Evolutionary conservation across 257 asterid species (phyloP).

Genomic region (Fraxinus quadrangulata): DNA sequence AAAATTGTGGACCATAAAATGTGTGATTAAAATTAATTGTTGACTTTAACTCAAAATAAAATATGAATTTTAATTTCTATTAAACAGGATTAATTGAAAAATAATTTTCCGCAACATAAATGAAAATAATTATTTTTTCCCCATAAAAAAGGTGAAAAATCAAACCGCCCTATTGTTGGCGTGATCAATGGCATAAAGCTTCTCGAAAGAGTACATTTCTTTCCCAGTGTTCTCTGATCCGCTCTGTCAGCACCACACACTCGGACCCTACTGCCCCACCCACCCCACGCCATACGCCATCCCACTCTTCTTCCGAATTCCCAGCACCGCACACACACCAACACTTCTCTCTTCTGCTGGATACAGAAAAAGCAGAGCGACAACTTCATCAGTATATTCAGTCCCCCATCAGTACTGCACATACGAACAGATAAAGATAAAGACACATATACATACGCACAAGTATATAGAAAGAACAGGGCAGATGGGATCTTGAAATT

Average conservation of each 20-base stretch:
- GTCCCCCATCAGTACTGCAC: conserved; percentile 32
- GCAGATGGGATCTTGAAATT: conserved; percentile 48
- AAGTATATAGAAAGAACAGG: conserved; percentile 12
- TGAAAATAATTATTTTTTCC: no score
- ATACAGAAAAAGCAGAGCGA: conserved; percentile 52
- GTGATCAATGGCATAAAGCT: conserved; percentile 59
- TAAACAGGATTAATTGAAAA: no score
- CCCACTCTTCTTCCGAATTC: conserved; percentile 1
- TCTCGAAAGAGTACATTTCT: conserved; percentile 26
- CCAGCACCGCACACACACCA: conserved; percentile 31
- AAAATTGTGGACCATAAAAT: no score
- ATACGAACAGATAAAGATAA: conserved; percentile 18
- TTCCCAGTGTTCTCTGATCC: conserved; percentile 35
- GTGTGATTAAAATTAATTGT: no score
- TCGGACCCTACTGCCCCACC: conserved; percentile 32
- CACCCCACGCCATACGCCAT: background rate
- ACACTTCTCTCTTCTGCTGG: conserved; percentile 50
- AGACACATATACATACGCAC: conserved; percentile 10
- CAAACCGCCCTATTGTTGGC: conserved; percentile 37
- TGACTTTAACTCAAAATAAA: no score
- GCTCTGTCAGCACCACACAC: conserved; percentile 42
- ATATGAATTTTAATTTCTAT: no score
- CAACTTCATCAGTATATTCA: conserved; percentile 59
- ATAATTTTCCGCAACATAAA: no score
- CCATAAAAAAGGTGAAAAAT: background rate